Base-by-base conservation (phyloP, 805 yeast species). In the Candida mattraensis region DNA sequence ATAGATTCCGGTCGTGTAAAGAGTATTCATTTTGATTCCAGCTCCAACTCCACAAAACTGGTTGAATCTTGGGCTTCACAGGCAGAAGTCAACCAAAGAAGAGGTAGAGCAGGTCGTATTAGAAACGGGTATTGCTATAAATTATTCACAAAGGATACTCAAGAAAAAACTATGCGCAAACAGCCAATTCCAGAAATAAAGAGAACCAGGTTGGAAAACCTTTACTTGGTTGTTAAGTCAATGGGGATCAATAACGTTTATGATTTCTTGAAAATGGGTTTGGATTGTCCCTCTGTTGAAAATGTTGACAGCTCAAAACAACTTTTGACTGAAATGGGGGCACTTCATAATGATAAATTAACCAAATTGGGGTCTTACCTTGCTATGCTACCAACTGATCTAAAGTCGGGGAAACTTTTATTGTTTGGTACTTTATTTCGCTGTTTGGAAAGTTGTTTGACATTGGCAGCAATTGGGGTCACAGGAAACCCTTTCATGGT, bases 21-120 rank as follows among this genome's bases (percentile, higher is more conserved):
- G 51, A 79, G 80, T 11, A 74, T 86, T 51, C 72, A 76, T 18
- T 91, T 79, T 53, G 89, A 87, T 54, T 51, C 87, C 0, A 68
- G 64, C 23, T 67, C 78, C 11, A 84, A 84, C 48, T 74, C 88
- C 5, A 80, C 93, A 0, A 75, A 75, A 35, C 68, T 91, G 30
- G 68, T 78, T 4, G 97, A 91, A 50, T 69, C 72, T 4, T 91
- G 95, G 87, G 87, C 87, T 15, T 89, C 98, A 0, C 76, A 75
- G 44, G 97, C 98, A 0, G 96, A 94, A 52, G 81, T 81, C 15
- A 74, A 78, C 15, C 99, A 91, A 61, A 75, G 99, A 64, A 71
- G 96, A 58, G 99, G 99, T 58, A 84, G 99, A 67, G 91, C 97
- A n/a, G 99, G 99, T 45, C 89, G 99, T 74, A 87, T 91, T 9